Evolutionary conservation across 805 yeast genomes (phyloP), one percentile per base, ranked within the genome.

Genomic region (Candida insectorum): DNA sequence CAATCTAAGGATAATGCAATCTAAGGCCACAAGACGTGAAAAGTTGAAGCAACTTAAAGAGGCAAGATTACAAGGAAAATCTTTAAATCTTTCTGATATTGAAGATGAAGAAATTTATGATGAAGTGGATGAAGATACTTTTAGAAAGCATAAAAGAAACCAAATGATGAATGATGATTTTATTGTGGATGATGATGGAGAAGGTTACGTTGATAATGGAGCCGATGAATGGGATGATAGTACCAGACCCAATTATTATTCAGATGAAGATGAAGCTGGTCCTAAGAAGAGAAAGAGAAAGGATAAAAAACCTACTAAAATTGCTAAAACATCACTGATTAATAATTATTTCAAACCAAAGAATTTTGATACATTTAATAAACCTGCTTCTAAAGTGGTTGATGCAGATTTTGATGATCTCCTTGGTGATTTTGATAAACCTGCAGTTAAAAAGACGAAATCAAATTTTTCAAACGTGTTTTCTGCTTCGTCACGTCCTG

Each of bases 141-240:
- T 77, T 58, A 69, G 91, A 45, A 74, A 74, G 47, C 84, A 78
- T 52, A 85, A 85, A 54, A 76, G 94, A 48, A 77, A 83, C 38
- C 85, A 88, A 38, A 67, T 93, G 30, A 69, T 87, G 57, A 81
- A 84, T 41, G 96, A 91, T 51, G 96, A 91, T 56, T 91, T 91
- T 54, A 93, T 91, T 23, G 95, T 87, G 2, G 96, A 88, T 54
- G 97, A 91, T 55, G 79, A 84, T 45, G 96, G 96, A 19, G 83
- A 81, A 44, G 97, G 97, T 0, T 91, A 91, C 51, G 89, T 87
- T 1, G 97, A 93, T 48, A 84, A 84, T 26, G 98, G 98, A 37
- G 85, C 73, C 6, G 94, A 91, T 48, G 95, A 87, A 39, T 87
- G 95, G 89, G 94, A 80, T 39, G 70, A 65, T 24, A 58, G 66